Percentiles rank a stretch among this genome's conserved stretches.
Evolutionary conservation across 73 alveolate species (phyloP).

Genomic region (Paramecium primaurelia): DNA sequence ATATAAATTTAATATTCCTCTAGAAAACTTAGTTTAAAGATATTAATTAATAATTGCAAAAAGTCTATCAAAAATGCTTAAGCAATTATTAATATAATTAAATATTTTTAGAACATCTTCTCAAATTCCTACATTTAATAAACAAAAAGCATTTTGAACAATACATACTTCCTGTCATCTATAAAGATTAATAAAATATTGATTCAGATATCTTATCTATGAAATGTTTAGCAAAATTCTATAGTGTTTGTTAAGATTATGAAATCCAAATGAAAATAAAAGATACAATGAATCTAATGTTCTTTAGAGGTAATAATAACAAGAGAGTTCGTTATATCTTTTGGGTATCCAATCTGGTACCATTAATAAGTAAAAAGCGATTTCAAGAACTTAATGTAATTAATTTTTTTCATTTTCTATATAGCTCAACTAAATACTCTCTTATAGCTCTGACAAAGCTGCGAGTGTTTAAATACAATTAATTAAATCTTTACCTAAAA

Average conservation of each 20-base stretch:
- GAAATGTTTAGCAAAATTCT: neutral
- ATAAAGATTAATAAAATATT: neutral
- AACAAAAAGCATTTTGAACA: neutral
- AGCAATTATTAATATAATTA: neutral
- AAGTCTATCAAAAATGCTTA: neutral
- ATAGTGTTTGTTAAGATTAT: neutral
- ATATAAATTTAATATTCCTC: neutral
- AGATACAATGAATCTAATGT: neutral
- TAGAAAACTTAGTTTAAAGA: slow-evolving; percentile 3
- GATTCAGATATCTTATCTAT: neutral
- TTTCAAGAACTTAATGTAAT: slow-evolving; percentile 8
- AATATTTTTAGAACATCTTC: neutral
- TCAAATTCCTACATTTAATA: neutral
- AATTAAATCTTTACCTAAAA: neutral
- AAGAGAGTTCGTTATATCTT: neutral
- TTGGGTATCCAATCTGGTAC: slow-evolving; percentile 9
- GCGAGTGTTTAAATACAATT: neutral
- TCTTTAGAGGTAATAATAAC: neutral
- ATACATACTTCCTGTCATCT: neutral
- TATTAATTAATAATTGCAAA: neutral
- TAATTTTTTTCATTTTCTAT: neutral
- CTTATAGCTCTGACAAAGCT: slow-evolving; percentile 7
- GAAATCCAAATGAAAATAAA: neutral
- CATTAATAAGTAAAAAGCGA: neutral
- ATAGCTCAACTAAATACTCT: neutral